Evolutionary conservation across 805 yeast species (phyloP).

Genomic region (Lachancea kluyveri): DNA sequence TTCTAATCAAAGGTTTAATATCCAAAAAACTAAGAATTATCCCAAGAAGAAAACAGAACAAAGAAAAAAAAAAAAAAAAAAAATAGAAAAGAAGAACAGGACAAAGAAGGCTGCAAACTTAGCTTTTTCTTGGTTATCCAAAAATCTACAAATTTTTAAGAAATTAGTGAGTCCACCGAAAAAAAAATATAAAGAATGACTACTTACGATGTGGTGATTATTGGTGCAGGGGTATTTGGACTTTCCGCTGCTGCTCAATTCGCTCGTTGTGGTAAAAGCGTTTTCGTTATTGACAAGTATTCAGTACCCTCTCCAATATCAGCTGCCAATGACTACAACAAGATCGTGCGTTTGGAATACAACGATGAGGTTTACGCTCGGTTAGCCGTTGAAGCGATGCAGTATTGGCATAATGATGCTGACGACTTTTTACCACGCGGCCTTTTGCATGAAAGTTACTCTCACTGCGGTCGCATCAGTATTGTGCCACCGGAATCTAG

Average conservation of each 20-base stretch:
- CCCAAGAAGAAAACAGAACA: too few species aligned
- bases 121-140: too few species aligned
- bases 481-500: slow-evolving; percentile 32
- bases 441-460: slow-evolving; percentile 21
- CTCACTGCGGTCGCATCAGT: slow-evolving; percentile 37
- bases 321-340: slow-evolving; percentile 44
- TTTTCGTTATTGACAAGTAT: slow-evolving; percentile 36
- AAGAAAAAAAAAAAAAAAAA: too few species aligned
- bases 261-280: slow-evolving; percentile 26
- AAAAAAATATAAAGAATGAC: slow-evolving; percentile 1
- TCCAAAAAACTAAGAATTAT: too few species aligned
- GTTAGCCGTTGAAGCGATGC: slow-evolving; percentile 40
- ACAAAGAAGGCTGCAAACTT: too few species aligned
- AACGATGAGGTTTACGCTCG: slow-evolving; percentile 37
- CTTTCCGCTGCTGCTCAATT: slow-evolving; percentile 38
- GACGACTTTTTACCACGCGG: slow-evolving; percentile 5
- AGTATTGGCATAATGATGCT: slow-evolving; percentile 30
- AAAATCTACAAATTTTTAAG: too few species aligned
- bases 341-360: slow-evolving; percentile 44
- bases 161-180: too few species aligned
- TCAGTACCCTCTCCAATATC: slow-evolving; percentile 40
- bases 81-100: too few species aligned
- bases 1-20: too few species aligned
- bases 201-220: slow-evolving; percentile 13
- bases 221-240: slow-evolving; percentile 43